Base-by-base conservation (phyloP, 2,329 filamentous ascomycete species). In the Arthrobotrys pseudoclavata region DNA sequence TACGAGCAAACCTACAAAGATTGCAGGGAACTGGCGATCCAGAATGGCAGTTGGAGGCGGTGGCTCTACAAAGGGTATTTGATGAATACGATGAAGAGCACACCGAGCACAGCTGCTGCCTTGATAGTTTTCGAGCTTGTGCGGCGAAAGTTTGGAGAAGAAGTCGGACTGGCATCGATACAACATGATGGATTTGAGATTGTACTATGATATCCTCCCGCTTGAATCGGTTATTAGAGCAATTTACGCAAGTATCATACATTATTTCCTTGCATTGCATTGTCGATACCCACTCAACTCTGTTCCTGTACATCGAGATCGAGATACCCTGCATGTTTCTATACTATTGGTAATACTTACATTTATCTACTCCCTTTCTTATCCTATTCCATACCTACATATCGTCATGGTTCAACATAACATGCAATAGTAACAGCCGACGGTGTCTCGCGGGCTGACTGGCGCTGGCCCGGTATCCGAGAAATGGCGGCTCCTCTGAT, bases 51-150 rank as follows among this genome's bases (percentile, higher is more conserved):
- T 0, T 86, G 91, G 83, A 82, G 86, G 22, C 85, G 84, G 13
- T 94, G 91, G 87, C 83, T 94, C 4, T 94, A 91, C 82, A 86
- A 88, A 4, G 91, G 89, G 12, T 93, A 94, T 82, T 89, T 91
- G 86, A 88, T 88, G 87, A 90, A 87, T 67, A 91, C 91, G 0
- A 87, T 93, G 64, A 86, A 90, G 4, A 91, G 93, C 15, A 90
- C 92, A 1, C 92, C 92, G 0, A 92, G 91, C 82, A 94, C 92
- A 1, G 91, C 90, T 76, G 91, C 91, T 0, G 92, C 91, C 0
- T 82, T 94, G 75, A 92, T 94, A 80, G 92, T 93, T 20, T 94
- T 94, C 82, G 92, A 94, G 84, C 82, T 94, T 52, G 89, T 93
- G 42, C 85, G 92, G 70, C 86, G 91, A 40, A 92, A 92, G 83